phyloP scores from a whole-genome alignment of 2,329 filamentous ascomycete genomes.

The Venturia oleaginea region DNA sequence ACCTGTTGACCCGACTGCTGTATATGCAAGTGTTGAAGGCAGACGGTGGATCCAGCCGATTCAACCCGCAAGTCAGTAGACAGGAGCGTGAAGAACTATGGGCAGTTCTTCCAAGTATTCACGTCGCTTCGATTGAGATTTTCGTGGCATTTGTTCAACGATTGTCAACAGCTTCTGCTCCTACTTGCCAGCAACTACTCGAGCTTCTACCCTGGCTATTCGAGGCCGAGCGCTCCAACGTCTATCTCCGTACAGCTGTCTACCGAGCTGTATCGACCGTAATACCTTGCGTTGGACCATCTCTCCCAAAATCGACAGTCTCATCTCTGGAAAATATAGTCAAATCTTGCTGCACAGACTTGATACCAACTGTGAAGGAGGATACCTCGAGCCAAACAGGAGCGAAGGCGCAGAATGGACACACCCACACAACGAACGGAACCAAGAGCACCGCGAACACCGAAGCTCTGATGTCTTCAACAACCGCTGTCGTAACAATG shows the following conservation, averaged over 20 bases:
- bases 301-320: constrained; percentile 57
- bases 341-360: constrained; percentile 63
- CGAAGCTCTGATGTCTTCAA: neutral
- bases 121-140: constrained; percentile 60
- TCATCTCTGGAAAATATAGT: constrained; percentile 54
- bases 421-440: constrained; percentile 47
- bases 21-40: constrained; percentile 48
- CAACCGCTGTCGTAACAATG: neutral
- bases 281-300: constrained; percentile 53
- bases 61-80: constrained; percentile 63
- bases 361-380: constrained; percentile 44
- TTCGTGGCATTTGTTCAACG: constrained; percentile 49
- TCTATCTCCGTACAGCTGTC: constrained; percentile 47
- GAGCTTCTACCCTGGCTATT: constrained; percentile 68
- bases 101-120: constrained; percentile 62
- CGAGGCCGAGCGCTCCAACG: constrained; percentile 39
- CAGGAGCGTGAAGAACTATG: constrained; percentile 78
- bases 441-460: constrained; percentile 57
- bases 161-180: constrained; percentile 47
- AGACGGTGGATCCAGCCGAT: constrained; percentile 44
- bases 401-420: constrained; percentile 25
- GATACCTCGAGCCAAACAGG: constrained; percentile 29
- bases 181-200: constrained; percentile 55
- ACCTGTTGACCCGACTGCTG: constrained; percentile 61
- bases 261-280: constrained; percentile 54